Percentiles rank a stretch among this genome's conserved stretches.
These are phyloP conservation scores for Salix exigua DNA, from an alignment of 345 rosid genomes.

Conservation along the genomic window DNA sequence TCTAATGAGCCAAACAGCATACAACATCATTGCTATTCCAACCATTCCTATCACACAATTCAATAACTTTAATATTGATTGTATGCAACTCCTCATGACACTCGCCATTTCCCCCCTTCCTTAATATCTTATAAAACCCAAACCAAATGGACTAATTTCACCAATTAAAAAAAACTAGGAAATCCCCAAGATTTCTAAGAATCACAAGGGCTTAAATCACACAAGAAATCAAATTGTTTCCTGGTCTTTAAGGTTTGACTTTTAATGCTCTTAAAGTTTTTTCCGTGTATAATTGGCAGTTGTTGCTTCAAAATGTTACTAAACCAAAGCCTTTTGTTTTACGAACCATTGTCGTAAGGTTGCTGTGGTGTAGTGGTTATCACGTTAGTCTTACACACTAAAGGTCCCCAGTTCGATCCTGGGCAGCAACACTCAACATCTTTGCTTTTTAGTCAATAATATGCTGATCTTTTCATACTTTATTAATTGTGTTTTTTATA, in stretches of 20 bases:
- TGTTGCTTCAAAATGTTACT: background rate
- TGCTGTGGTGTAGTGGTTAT: conserved; percentile 39
- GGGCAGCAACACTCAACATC: conserved; percentile 7
- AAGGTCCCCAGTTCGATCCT: conserved; percentile 37
- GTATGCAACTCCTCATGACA: conserved; percentile 60
- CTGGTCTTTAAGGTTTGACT: background rate
- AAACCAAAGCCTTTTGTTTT: fast-evolving
- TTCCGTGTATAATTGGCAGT: background rate
- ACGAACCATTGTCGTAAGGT: background rate
- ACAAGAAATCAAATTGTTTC: background rate
- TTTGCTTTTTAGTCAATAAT: no score
- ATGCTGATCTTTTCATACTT: no score
- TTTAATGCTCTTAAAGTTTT: background rate
- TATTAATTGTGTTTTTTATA: no score
- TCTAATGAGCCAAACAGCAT: conserved; percentile 67
- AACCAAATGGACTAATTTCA: background rate
- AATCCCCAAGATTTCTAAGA: background rate
- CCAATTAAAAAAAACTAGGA: background rate
- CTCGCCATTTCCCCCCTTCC: conserved; percentile 29
- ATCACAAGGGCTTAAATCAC: background rate
- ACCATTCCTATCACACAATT: conserved; percentile 78
- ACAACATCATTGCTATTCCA: conserved; percentile 71
- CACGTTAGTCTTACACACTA: conserved; percentile 38
- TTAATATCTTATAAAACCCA: background rate
- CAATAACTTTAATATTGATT: conserved; percentile 67